Evolutionary conservation across 169 alveolate species (phyloP), one percentile per base, ranked within the genome.

Genomic region (Neospora caninum): DNA sequence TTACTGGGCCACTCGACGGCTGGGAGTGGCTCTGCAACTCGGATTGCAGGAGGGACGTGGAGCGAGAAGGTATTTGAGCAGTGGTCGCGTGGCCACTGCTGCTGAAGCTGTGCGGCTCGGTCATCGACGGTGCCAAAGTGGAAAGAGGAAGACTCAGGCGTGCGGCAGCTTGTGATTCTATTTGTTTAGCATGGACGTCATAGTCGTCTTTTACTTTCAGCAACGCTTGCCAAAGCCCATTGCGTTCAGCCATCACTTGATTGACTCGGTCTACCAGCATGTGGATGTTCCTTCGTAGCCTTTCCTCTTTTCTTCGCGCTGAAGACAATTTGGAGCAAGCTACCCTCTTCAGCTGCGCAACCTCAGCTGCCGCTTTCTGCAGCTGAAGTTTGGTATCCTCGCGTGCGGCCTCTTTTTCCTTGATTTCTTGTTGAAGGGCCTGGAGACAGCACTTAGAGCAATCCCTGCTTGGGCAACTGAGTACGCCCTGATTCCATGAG

Each of bases 221-320:
- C 89, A 82, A 39, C 7, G 89, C 67, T 25, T 82, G 89, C 89
- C 89, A 82, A 31, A 82, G 89, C 9, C 89, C 89, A 36, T 82
- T 82, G 38, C 89, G 89, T 43, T 82, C 89, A 39, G 89, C 38
- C 67, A 42, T 41, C 67, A 82, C 67, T 38, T 82, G 69, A 42
- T n/a, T 82, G 67, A 45, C 39, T 31, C 67, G 58, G 64, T 82
- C 67, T 45, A 39, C 27, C 36, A 82, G 67, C 89, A 42, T n/a
- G 13, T 29, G 54, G 31, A 82, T 43, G 25, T 1, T 82, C 67
- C 0, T 31, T 31, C 67, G 7, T 10, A 82, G 38, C 67, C 41
- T 43, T 7, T 82, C 89, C 41, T 82, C 89, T 36, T 39, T 82
- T 29, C 41, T 82, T 36, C 41, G 7, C 4, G 67, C 89, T 10